Base-by-base conservation (phyloP, 306 rosid species). In the Oemleria cerasiformis region DNA sequence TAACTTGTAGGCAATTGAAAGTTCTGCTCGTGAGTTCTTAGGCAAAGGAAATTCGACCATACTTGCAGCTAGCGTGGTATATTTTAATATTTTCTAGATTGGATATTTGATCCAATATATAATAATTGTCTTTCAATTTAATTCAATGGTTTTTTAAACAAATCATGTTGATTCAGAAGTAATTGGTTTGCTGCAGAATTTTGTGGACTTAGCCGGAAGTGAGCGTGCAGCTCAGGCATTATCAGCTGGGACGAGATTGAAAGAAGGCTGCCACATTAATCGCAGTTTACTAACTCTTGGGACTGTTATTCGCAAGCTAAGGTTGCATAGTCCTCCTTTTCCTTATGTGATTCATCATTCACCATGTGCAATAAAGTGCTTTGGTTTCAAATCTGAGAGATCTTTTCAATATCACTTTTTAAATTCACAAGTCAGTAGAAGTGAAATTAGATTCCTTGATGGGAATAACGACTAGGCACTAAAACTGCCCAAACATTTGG, bases 191-290 rank as follows among this genome's bases (percentile, higher is more conserved):
- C 63, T 80, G 87, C 96, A 95, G 99, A 95, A 88, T 81, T 95
- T 95, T 82, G 85, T 95, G 79, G 99, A 95, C 80, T 85, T 95
- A 78, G 99, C 99, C 9, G 99, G 99, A 39, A 95, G 97, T 48
- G 99, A 95, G 86, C 97, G 97, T 66, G 99, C 99, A 73, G 88
- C 99, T 80, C 99, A 91, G 82, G 87, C 92, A 63, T 67, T 87
- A 72, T 94, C 99, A 77, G 97, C 92, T 78, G 99, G 99, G 78
- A 53, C 86, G 51, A 88, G 99, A 85, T 75, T 95, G 81, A 95
- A 91, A 84, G 99, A 95, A 86, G 99, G 99, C 63, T 89, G 97
- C 80, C 96, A 95, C 80, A 91, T 95, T 61, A 95, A 94, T 77
- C 92, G 97, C 82, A 95, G 99, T 89, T 89, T 95, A 74, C 88